Conservation (phyloP, 2,329 filamentous ascomycete genomes). For the Claviceps spartinae region DNA sequence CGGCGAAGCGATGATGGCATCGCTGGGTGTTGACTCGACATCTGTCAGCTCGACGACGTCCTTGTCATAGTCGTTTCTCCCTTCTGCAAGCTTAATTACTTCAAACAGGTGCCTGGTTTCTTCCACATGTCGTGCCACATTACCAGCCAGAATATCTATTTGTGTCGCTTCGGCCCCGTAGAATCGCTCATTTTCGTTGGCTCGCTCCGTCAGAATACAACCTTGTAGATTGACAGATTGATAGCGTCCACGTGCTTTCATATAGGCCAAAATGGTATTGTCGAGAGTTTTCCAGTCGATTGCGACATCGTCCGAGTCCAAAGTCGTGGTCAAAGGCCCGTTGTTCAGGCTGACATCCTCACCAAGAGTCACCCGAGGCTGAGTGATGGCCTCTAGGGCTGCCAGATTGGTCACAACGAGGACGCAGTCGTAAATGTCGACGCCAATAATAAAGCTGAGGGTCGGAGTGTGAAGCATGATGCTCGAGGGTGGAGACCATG, state of each 20-base stretch:
- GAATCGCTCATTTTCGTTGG: constrained; percentile 47
- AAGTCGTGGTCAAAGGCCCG: constrained; percentile 50
- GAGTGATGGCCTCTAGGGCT: constrained; percentile 73
- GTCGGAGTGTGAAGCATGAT: constrained; percentile 83
- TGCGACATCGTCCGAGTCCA: constrained; percentile 38
- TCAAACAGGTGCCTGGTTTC: constrained; percentile 54
- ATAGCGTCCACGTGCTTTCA: constrained; percentile 44
- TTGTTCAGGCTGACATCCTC: constrained; percentile 65
- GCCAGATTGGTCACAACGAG: constrained; percentile 81
- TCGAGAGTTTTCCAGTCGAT: constrained; percentile 37
- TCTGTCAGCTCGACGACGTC: constrained; percentile 50
- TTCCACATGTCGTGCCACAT: constrained; percentile 38
- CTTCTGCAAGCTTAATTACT: constrained; percentile 79
- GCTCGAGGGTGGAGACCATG: constrained; percentile 83
- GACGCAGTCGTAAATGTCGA: constrained; percentile 93
- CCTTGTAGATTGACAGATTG: constrained; percentile 41
- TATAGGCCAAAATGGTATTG: constrained; percentile 43
- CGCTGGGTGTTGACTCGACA: constrained; percentile 59
- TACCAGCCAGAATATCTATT: constrained; percentile 43
- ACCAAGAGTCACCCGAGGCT: constrained; percentile 64
- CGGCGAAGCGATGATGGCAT: constrained; percentile 44
- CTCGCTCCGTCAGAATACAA: constrained; percentile 41
- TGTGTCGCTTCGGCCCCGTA: constrained; percentile 37
- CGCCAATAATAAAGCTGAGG: constrained; percentile 77
- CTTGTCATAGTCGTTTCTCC: constrained; percentile 61